Base-by-base conservation (phyloP, 139 green algal genomes). In the Micractinium sp. region DNA sequence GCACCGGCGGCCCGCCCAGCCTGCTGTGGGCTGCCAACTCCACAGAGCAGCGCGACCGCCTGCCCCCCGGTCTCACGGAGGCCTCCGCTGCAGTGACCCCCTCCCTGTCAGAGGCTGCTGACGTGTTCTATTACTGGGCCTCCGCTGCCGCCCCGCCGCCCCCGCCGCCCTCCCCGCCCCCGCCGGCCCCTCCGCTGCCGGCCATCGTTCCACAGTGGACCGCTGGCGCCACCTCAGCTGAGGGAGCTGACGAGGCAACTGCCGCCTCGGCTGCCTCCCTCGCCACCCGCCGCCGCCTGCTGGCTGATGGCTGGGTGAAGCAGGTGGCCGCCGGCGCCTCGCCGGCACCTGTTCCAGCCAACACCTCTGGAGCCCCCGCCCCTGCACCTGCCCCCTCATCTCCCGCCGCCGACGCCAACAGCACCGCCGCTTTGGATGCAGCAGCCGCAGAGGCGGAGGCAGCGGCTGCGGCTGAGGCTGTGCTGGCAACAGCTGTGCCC, bases 71-170 rank as follows among this genome's bases (percentile, higher is more conserved):
- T 14, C 35, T 87, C 36, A 67, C 67, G 4, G 83, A 87, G 16
- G 83, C 67, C 4, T 87, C 83, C 31, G 60, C 83, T 39, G 41
- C 63, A 4, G 71, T 79, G 67, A 33, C 83, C 71, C 83, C 83
- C 25, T 38, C 83, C 3, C 27, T 69, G 12, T 87, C 67, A 3
- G n/a, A 14, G 3, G 27, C 63, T 20, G 83, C 66, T 16, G 67
- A 79, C 3, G 38, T 87, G 23, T 87, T 87, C 83, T 87, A 33
- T 29, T 87, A 87, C 36, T 87, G 83, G 83, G 36, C 83, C 13
- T 39, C 83, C 73, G 47, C 66, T 18, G 83, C 73, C 14, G 33
- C 73, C 25, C 38, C 63, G 1, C 19, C 71, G 53, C 31, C 25
- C 22, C 20, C 81, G 13, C 82, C 82, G 23, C 82, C 39, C 22